Percentiles rank a stretch among this genome's conserved stretches.
Evolutionary conservation across 768 basidiomycete species (phyloP).

Genomic region (Rhodosporidiobolus odoratus): DNA sequence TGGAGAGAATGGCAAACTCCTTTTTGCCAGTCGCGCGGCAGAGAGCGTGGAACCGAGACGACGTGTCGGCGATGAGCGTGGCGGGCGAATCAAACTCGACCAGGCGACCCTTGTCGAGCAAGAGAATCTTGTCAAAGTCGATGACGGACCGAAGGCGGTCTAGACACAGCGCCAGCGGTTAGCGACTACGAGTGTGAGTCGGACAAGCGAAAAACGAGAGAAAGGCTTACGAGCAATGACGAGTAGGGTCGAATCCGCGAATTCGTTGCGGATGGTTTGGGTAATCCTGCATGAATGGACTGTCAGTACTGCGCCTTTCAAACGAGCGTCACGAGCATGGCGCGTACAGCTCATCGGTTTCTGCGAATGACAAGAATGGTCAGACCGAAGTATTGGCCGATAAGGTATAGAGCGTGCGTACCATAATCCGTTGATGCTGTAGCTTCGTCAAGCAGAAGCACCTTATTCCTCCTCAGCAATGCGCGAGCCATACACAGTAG

Average conservation of each 20-base stretch:
- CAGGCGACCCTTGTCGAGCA: conserved; percentile 37
- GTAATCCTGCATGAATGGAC: conserved; percentile 19
- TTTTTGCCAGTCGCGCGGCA: conserved; percentile 36
- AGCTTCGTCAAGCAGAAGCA: conserved; percentile 34
- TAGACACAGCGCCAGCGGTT: not conserved
- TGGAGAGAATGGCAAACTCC: conserved; percentile 27
- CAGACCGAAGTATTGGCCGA: too few species aligned
- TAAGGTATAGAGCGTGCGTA: conserved; percentile 49
- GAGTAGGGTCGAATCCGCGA: conserved; percentile 40
- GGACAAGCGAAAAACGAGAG: not conserved
- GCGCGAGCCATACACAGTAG: conserved; percentile 46
- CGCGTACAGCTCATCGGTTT: conserved; percentile 29
- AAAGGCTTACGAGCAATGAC: conserved; percentile 36
- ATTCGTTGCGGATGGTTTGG: conserved; percentile 38
- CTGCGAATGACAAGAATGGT: not conserved
- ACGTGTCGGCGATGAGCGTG: conserved; percentile 37
- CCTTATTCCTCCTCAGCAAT: conserved; percentile 35
- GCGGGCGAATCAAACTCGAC: conserved; percentile 41
- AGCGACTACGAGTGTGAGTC: not conserved
- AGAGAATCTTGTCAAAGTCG: conserved; percentile 40
- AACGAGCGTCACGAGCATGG: not conserved
- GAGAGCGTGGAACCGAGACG: conserved; percentile 38
- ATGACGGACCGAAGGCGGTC: conserved; percentile 41
- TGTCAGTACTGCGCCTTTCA: not conserved
- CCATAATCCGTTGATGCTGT: conserved; percentile 54